These are phyloP conservation scores for Monilinia laxa DNA, from an alignment of 2,329 filamentous ascomycete genomes.

Conservation along the genomic window DNA sequence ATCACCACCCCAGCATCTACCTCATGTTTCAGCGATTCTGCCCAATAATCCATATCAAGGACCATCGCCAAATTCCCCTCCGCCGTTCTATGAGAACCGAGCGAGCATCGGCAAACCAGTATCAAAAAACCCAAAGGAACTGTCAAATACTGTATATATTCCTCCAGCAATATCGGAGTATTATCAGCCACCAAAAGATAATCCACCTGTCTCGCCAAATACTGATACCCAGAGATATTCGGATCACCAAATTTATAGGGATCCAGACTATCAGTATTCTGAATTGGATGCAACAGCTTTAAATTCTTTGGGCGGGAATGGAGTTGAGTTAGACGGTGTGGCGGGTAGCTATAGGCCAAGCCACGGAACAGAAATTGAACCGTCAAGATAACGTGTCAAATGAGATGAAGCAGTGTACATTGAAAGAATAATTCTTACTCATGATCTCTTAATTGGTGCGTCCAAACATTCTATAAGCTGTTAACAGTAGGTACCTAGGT, in stretches of 20 bases:
- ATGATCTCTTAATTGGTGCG: no score
- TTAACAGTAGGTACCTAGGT: no score
- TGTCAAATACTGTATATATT: slow-evolving; percentile 8
- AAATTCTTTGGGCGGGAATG: neutral
- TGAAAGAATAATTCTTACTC: no score
- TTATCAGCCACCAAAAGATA: neutral
- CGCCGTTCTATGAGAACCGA: neutral
- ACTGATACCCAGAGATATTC: neutral
- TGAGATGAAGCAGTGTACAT: neutral
- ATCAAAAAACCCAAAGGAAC: neutral
- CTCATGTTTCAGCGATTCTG: neutral
- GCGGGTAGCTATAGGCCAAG: neutral
- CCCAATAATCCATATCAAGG: neutral
- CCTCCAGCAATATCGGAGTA: neutral
- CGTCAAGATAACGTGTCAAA: neutral
- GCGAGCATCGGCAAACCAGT: neutral
- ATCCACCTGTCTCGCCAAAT: neutral
- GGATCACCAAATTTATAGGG: neutral
- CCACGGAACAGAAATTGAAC: neutral
- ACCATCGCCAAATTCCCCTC: neutral
- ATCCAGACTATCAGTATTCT: slow-evolving; percentile 1
- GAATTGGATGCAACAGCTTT: slow-evolving; percentile 2
- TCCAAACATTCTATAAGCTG: no score
- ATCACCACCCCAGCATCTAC: neutral
- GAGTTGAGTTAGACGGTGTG: neutral